Percentiles rank a stretch among this genome's conserved stretches.
These are phyloP conservation scores for Diaporthe caulivora DNA, from an alignment of 2,329 filamentous ascomycete species.

Conservation along the genomic window DNA sequence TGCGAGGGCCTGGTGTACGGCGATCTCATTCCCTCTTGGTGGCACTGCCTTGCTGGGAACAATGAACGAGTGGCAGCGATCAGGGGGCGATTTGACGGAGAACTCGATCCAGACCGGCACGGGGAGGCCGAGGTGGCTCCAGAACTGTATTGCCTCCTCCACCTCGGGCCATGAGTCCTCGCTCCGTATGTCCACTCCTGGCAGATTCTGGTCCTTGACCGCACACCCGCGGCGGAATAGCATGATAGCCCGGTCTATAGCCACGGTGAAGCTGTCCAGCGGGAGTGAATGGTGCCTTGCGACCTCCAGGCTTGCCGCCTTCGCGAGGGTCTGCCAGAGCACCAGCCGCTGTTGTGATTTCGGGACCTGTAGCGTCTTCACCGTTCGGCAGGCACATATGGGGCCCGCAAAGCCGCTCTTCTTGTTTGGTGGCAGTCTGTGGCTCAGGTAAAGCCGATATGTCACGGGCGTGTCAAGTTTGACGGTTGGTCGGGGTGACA, in stretches of 20 bases:
- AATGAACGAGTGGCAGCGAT: neutral
- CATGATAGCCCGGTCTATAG: neutral
- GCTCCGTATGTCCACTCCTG: constrained; percentile 10
- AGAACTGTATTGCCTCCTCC: constrained; percentile 11
- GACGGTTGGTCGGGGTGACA: constrained; percentile 14
- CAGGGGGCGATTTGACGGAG: constrained; percentile 9
- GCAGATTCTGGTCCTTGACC: neutral
- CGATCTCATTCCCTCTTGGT: constrained; percentile 11
- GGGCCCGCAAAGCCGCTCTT: constrained; percentile 9
- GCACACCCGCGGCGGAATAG: constrained; percentile 6
- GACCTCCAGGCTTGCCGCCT: constrained; percentile 12
- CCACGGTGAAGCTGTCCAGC: constrained; percentile 11
- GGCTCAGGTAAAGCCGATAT: constrained; percentile 16
- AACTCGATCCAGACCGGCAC: constrained; percentile 20
- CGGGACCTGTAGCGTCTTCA: neutral
- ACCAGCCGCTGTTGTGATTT: constrained; percentile 12
- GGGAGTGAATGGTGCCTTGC: neutral
- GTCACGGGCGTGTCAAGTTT: constrained; percentile 15
- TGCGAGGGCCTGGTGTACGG: constrained; percentile 16
- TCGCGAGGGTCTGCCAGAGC: constrained; percentile 5
- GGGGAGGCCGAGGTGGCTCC: constrained; percentile 5
- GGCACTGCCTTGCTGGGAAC: neutral
- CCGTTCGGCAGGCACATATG: constrained; percentile 4
- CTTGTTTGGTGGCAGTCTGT: constrained; percentile 18
- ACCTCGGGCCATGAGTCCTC: constrained; percentile 14